Conservation (phyloP, 2,329 filamentous ascomycete species). For the Cercospora sesami region DNA sequence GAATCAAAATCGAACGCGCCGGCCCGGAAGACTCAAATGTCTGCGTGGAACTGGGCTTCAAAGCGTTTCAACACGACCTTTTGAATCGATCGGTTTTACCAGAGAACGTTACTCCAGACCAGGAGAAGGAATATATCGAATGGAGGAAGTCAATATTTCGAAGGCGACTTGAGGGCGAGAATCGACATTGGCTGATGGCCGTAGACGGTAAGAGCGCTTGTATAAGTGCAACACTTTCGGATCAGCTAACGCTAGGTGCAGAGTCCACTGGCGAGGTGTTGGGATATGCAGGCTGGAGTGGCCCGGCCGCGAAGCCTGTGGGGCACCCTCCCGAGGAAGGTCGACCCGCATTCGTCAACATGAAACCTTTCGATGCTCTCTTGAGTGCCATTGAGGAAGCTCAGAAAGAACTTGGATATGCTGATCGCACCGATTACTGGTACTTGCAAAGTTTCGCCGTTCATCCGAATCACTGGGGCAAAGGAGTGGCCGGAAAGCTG, state of each 20-base stretch:
- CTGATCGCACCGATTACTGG: conserved; percentile 17
- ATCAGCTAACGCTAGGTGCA: neutral
- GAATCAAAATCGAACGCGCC: neutral
- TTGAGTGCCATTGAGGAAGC: neutral
- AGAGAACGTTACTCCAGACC: neutral
- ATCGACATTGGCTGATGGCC: neutral
- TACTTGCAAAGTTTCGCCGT: conserved; percentile 12
- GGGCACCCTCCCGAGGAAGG: neutral
- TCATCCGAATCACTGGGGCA: conserved; percentile 16
- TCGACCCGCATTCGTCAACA: conserved; percentile 10
- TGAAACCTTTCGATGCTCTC: neutral
- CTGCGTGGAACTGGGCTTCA: neutral
- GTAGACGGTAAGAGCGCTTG: neutral
- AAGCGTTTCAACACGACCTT: conserved; percentile 9
- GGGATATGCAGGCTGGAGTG: conserved; percentile 9
- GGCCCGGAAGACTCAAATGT: neutral
- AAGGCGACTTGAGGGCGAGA: neutral
- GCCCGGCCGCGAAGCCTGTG: conserved; percentile 2
- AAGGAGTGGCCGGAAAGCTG: conserved; percentile 11
- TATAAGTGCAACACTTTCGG: neutral
- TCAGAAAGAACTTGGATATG: conserved; percentile 11
- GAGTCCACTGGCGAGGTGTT: conserved; percentile 5
- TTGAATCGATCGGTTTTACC: conserved; percentile 2
- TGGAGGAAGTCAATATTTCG: conserved; percentile 1
- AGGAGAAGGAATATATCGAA: neutral